phyloP scores from a whole-genome alignment of 2,329 filamentous ascomycete species.

The Fusarium pininemorale region DNA sequence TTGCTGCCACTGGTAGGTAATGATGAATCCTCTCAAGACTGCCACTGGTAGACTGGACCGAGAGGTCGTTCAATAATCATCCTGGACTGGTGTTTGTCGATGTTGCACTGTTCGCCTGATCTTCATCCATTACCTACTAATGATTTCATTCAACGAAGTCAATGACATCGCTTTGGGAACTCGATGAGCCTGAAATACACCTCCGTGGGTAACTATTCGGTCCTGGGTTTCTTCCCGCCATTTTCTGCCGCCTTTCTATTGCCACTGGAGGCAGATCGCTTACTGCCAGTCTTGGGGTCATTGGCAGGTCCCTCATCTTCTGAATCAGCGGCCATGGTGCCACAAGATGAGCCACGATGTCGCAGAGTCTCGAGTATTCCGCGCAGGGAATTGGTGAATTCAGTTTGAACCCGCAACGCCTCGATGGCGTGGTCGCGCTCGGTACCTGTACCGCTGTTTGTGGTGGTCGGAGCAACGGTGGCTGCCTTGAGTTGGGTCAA shows the following conservation, averaged over 20 bases:
- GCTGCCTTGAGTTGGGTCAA: no score
- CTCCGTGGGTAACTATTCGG: fast-evolving
- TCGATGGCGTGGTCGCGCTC: background rate
- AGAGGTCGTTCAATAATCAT: background rate
- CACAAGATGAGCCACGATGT: no score
- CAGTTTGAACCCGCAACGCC: fast-evolving
- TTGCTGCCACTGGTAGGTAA: background rate
- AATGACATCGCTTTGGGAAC: no score
- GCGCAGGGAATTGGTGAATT: background rate
- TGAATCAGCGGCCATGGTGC: fast-evolving
- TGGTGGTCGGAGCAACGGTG: no score
- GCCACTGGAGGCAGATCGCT: fast-evolving
- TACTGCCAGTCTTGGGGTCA: background rate
- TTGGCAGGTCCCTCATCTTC: no score
- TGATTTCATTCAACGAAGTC: fast-evolving
- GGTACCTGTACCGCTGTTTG: no score
- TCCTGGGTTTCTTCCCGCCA: fast-evolving
- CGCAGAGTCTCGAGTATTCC: no score
- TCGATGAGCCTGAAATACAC: no score
- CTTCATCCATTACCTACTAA: fast-evolving
- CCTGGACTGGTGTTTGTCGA: fast-evolving
- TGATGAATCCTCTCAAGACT: no score
- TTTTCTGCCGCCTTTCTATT: fast-evolving
- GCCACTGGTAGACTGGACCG: background rate
- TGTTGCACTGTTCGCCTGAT: background rate